These are phyloP conservation scores for Termitomyces sp. DNA, from an alignment of 1,284 basidiomycete genomes.

Conservation along the genomic window DNA sequence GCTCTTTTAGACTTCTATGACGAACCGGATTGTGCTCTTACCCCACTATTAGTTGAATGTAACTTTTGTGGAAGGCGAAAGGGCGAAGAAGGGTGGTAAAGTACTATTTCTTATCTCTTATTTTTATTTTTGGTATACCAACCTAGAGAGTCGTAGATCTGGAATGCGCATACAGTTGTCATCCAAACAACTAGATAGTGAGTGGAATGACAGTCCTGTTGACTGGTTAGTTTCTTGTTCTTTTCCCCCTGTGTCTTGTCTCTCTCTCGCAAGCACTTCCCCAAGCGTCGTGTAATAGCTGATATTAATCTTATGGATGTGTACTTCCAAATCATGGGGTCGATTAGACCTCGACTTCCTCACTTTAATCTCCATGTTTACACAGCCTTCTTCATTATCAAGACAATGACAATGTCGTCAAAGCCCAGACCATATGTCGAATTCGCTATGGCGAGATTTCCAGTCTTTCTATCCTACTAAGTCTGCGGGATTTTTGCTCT, in stretches of 20 bases:
- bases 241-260: no score
- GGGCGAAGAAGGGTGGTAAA: conserved; percentile 21
- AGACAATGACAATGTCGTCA: neutral
- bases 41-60: conserved; percentile 69
- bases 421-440: neutral
- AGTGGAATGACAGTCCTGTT: no score
- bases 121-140: no score
- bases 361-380: neutral
- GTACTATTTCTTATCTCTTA: neutral
- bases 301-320: no score
- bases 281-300: no score
- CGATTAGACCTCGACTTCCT: neutral
- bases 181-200: no score
- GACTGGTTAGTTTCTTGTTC: no score
- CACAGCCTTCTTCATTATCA: neutral
- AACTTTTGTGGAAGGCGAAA: conserved; percentile 51
- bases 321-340: neutral
- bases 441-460: neutral
- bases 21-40: conserved; percentile 49
- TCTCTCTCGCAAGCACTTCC: no score
- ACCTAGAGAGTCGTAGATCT: no score
- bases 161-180: no score
- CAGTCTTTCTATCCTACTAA: neutral
- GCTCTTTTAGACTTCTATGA: conserved; percentile 66
- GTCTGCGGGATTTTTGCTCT: conserved; percentile 1